A percentile compares a stretch with the other conserved stretches of the same genome.
These are phyloP conservation scores for Chaetomium sp. DNA, from an alignment of 2,329 filamentous ascomycete genomes.

Conservation along the genomic window DNA sequence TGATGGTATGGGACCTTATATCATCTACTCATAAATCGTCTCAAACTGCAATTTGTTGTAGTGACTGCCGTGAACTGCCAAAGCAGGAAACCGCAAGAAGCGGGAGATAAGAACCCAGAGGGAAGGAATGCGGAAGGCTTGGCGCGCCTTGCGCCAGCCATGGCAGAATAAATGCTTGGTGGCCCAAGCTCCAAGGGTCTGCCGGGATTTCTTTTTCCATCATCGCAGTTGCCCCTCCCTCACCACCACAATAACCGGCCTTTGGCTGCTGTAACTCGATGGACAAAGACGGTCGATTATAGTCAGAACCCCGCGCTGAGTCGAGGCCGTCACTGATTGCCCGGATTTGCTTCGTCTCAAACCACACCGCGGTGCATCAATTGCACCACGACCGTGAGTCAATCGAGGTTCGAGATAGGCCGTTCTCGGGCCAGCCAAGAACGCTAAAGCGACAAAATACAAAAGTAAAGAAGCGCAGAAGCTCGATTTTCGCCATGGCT, in stretches of 20 bases:
- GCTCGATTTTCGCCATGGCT: slow-evolving; percentile 44
- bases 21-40: slow-evolving; percentile 2
- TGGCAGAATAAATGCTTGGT: slow-evolving; percentile 10
- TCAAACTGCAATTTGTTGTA: slow-evolving; percentile 15
- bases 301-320: slow-evolving; percentile 10
- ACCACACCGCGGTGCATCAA: not conserved
- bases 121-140: not conserved
- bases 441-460: not conserved
- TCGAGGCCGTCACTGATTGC: slow-evolving; percentile 6
- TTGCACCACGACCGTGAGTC: slow-evolving; percentile 1
- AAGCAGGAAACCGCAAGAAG: not conserved
- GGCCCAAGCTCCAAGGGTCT: slow-evolving; percentile 24
- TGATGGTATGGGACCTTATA: not conserved
- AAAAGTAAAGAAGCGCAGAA: not conserved
- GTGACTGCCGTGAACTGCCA: not conserved
- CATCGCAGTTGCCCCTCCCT: slow-evolving; percentile 8
- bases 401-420: not conserved
- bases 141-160: not conserved
- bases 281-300: slow-evolving; percentile 21
- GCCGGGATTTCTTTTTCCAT: not conserved
- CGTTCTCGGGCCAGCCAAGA: not conserved
- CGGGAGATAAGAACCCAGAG: not conserved
- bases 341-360: not conserved
- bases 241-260: slow-evolving; percentile 14
- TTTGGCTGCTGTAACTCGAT: slow-evolving; percentile 15